phyloP scores from a whole-genome alignment of 176 grass and related monocot species.

The Phyllostachys edulis region DNA sequence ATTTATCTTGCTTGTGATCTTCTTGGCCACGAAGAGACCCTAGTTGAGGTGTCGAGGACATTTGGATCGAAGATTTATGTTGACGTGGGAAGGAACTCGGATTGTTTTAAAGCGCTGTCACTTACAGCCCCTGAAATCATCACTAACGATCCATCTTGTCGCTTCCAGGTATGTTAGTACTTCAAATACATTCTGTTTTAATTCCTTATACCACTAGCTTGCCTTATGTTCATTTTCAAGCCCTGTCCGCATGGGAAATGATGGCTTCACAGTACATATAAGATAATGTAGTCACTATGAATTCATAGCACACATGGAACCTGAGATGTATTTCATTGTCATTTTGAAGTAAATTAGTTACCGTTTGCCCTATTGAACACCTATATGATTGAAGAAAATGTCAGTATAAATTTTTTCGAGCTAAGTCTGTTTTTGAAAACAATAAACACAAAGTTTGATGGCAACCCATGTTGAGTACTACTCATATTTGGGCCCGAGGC shows the following conservation, averaged over 20 bases:
- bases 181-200: neutral
- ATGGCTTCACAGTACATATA: neutral
- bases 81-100: slow-evolving; percentile 42
- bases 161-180: slow-evolving; percentile 62
- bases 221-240: neutral
- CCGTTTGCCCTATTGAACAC: neutral
- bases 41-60: slow-evolving; percentile 74
- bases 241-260: neutral
- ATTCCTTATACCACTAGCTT: neutral
- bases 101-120: slow-evolving; percentile 59
- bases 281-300: neutral
- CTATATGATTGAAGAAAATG: neutral
- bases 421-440: neutral
- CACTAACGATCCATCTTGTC: slow-evolving; percentile 66
- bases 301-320: neutral
- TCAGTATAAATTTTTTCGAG: neutral
- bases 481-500: no score
- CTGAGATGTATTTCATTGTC: neutral
- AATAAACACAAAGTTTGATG: neutral
- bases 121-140: slow-evolving; percentile 61
- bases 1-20: slow-evolving; percentile 50
- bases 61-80: slow-evolving; percentile 75
- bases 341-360: slow-evolving; percentile 13
- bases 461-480: neutral
- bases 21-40: slow-evolving; percentile 55